A percentile compares a stretch with the other conserved stretches of the same genome.
Conservation (phyloP, 2,329 filamentous ascomycete species). For the Whalleya microplaca region DNA sequence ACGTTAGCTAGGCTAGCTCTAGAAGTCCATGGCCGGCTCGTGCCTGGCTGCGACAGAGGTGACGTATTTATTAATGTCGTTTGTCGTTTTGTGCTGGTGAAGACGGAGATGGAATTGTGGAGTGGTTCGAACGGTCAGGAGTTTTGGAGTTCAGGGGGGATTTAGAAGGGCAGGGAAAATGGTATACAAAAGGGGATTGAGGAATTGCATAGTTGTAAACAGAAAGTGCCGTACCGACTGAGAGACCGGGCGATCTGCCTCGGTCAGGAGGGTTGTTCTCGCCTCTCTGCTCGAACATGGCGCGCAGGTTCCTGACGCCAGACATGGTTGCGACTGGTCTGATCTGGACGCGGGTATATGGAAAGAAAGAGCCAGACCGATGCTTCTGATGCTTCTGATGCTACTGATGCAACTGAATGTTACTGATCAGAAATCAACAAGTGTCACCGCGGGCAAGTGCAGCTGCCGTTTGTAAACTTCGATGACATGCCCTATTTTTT, state of each 20-base stretch:
- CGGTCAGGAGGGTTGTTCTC: conserved; percentile 66
- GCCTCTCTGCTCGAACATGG: conserved; percentile 78
- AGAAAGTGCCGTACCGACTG: conserved; percentile 45
- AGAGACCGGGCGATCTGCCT: conserved; percentile 66
- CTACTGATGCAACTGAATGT: background rate
- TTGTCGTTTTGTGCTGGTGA: background rate
- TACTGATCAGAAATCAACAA: conserved; percentile 23
- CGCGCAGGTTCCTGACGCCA: conserved; percentile 74
- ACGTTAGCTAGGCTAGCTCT: conserved; percentile 32
- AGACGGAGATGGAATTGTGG: conserved; percentile 11
- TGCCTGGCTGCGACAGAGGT: conserved; percentile 18
- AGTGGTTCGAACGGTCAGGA: conserved; percentile 4
- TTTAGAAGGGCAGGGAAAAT: background rate
- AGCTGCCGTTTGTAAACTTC: conserved; percentile 24
- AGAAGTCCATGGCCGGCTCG: conserved; percentile 10
- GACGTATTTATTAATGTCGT: conserved; percentile 28
- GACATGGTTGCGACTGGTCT: conserved; percentile 55
- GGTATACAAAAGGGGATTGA: background rate
- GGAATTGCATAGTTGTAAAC: conserved; percentile 4
- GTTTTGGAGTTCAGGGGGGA: conserved; percentile 3
- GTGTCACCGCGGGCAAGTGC: conserved; percentile 34
- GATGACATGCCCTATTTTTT: conserved; percentile 27
- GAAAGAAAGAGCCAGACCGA: conserved; percentile 29
- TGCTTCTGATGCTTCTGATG: conserved; percentile 27
- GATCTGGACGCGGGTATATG: conserved; percentile 5